These are phyloP conservation scores for Pleurotus djamor DNA, from an alignment of 768 basidiomycete genomes.

Conservation along the genomic window DNA sequence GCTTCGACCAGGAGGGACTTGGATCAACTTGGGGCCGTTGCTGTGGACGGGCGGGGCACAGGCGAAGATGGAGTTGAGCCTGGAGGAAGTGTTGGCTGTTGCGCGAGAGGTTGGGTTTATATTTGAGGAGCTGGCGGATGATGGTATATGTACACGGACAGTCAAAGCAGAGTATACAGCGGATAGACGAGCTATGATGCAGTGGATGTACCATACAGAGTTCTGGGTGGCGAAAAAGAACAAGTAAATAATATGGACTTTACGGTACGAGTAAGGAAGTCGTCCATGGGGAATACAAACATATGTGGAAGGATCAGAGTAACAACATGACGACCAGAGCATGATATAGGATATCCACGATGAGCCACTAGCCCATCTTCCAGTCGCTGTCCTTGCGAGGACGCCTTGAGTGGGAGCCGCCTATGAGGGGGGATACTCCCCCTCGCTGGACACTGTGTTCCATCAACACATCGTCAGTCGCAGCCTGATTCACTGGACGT, in stretches of 20 bases:
- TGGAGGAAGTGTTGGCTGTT: conserved; percentile 59
- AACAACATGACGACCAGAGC: too few relatives aligned
- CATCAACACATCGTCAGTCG: too few relatives aligned
- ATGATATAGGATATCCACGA: too few relatives aligned
- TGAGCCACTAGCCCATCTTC: too few relatives aligned
- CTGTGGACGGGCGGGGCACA: conserved; percentile 59
- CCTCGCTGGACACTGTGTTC: too few relatives aligned
- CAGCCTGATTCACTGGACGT: too few relatives aligned
- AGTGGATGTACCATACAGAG: conserved; percentile 65
- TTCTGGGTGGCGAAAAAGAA: conserved; percentile 60
- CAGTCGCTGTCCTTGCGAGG: too few relatives aligned
- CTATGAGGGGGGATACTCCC: too few relatives aligned
- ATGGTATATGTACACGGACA: conserved; percentile 27
- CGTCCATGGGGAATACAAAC: too few relatives aligned
- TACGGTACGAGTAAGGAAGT: too few relatives aligned
- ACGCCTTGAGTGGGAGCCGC: too few relatives aligned
- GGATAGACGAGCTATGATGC: conserved; percentile 66
- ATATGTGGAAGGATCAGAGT: too few relatives aligned
- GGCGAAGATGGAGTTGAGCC: conserved; percentile 54
- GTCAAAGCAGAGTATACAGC: conserved; percentile 68
- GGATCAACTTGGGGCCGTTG: conserved; percentile 73
- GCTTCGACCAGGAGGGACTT: conserved; percentile 59
- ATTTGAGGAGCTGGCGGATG: conserved; percentile 19
- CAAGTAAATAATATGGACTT: conserved; percentile 8
- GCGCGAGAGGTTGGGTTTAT: conserved; percentile 56